Base-by-base conservation (phyloP, 2,329 filamentous ascomycete species). In the Neopestalotiopsis sp. region DNA sequence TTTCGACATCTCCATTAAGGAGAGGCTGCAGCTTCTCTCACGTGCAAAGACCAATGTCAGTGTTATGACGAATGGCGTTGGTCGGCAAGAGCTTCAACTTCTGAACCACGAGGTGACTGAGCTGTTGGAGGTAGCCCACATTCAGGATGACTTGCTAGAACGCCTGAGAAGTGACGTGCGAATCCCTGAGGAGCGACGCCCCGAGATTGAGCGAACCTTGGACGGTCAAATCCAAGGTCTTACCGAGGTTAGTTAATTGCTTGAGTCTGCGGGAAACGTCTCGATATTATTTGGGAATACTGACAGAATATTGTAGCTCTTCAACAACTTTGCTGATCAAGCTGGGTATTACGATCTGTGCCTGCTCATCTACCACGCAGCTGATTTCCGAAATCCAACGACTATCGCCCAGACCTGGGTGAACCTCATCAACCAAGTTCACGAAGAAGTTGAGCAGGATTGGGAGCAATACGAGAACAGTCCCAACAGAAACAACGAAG, bases 271-370 rank as follows among this genome's bases (percentile, higher is more conserved):
- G n/a, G 3, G 34, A 20, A 38, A 12, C 14, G 24, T 28, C 24
- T 10, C 34, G 20, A 58, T 40, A 12, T 45, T n/a, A 4, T 10
- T 32, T 6, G 17, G 32, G 24, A 10, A 62, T 56, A 59, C 69
- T 76, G 65, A 73, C 57, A 20, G 59, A 67, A 10, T 30, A 56
- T 40, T 20, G 3, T 76, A 97, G 90, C 89, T 99, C n/a, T 99
- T 94, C 83, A 97, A 98, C 78, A 85, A 90, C 71, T 99, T 94
- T 76, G 94, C 95, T 67, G 95, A 98, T 77, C 91, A 94, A 76
- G 96, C 94, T 2, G 92, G 90, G 64, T 99, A 99, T 85, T 95
- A 94, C 81, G 96, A 98, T 78, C 88, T 99, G 65, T 97, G 94
- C 78, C 88, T 99, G 9, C 87, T 95, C 70, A 97, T 99, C 76